Evolutionary conservation across 495 filamentous ascomycete genomes (phyloP), one percentile per base, ranked within the genome.

Genomic region (Chaetomidium leptoderma): DNA sequence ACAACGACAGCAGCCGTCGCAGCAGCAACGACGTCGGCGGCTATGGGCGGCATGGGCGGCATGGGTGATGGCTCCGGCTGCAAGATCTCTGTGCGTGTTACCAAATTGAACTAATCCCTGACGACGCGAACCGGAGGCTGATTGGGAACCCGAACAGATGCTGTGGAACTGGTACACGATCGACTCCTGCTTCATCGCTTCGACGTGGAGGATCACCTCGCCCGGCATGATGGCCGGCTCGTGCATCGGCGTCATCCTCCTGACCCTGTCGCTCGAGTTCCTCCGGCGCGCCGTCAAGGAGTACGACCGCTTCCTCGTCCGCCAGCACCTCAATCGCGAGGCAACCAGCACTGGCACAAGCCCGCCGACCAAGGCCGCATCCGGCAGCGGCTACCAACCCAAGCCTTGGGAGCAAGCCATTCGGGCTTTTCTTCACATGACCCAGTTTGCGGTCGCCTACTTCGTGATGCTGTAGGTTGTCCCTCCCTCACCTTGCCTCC

Each of bases 81-180:
- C 54, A 53, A 57, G 48, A 62, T 62, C 9, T 57, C 53, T 33
- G 59, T 62, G 6, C 33, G 59, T 54, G 1, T 16, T 8, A 11
- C 27, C n/a, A n/a, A n/a, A n/a, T n/a, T n/a, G n/a, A n/a, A n/a
- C n/a, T n/a, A n/a, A n/a, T n/a, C n/a, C n/a, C n/a, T n/a, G n/a
- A n/a, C n/a, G n/a, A n/a, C n/a, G n/a, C n/a, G n/a, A 13, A 3
- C 26, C 16, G 8, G 3, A 1, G 7, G n/a, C 24, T 13, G 17
- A n/a, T 17, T n/a, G 19, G 6, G 16, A 4, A 14, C 27, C 5
- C 16, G 6, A 19, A 3, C 6, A 67, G 65, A 91, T 90, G 87
- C 70, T 89, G 2, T 89, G 86, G 86, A 89, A 91, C 63, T 90
- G 87, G 86, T 71, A 85, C 58, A 87, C 83, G 0, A 71, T 89